Base-by-base conservation (phyloP, 768 basidiomycete genomes). In the Termitomyces eurrhizus region DNA sequence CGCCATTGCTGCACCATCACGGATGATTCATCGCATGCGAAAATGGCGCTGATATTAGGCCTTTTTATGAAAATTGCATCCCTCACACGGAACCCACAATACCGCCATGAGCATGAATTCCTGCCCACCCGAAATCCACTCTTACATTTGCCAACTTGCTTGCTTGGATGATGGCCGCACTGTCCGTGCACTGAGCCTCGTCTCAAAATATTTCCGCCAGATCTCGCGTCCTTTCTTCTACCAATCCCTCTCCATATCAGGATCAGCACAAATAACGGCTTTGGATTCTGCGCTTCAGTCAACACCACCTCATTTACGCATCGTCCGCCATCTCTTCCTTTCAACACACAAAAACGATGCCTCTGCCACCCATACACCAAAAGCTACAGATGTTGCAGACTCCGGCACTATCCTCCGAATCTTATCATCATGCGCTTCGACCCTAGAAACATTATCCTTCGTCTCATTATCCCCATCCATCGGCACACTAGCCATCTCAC, bases 281-380 rank as follows among this genome's bases (percentile, higher is more conserved):
- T 66, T 79, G 14, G 62, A 71, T n/a, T 58, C 66, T 13, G 67
- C 61, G 37, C 70, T 81, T 14, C 70, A 74, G 52, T 58, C 46
- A 12, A 68, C 68, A 1, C 78, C 78, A 4, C 48, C 66, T 1
- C 75, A 78, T 65, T 62, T 75, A 35, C 75, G 80, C 13, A 69
- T 69, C 51, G 72, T 83, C 35, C 70, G 73, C 52, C 76, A 79
- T 56, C 73, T 84, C 52, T 83, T 78, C 69, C 71, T 84, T 32
- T 76, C 76, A 52, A 63, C 64, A 2, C 76, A 79, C 62, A 57
- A 61, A 45, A 36, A 56, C 45, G 53, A 66, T 39, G 53, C 56
- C 56, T 48, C 58, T 62, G 41, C 51, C 53, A 11, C 50, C 7
- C 48, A 37, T 24, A 49, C 52, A 29, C 52, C 61, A 55, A 65